Evolutionary conservation across 371 early-diverging fungal species (phyloP).

Genomic region (Mortierella sp.): DNA sequence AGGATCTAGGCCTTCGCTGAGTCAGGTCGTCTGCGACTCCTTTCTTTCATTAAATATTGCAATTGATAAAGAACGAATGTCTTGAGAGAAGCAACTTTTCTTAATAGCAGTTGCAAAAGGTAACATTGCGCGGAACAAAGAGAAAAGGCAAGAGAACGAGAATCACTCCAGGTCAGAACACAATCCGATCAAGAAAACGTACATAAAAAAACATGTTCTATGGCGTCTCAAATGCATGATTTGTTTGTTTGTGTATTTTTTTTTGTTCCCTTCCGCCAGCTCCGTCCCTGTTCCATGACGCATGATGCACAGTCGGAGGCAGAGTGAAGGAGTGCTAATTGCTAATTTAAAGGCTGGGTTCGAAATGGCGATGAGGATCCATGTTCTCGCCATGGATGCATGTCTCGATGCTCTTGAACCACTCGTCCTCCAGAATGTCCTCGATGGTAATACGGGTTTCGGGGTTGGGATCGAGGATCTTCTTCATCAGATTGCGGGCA

Average conservation of each 20-base stretch:
- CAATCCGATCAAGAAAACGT: neutral
- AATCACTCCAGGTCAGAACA: neutral
- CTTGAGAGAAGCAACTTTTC: neutral
- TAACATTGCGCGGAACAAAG: neutral
- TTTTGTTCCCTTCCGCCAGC: neutral
- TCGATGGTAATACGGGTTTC: slow-evolving; percentile 75
- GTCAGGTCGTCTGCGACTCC: neutral
- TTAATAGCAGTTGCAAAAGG: neutral
- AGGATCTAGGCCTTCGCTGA: slow-evolving; percentile 39
- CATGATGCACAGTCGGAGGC: neutral
- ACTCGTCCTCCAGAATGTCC: slow-evolving; percentile 73
- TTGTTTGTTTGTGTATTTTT: neutral
- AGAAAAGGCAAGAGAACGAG: slow-evolving; percentile 4
- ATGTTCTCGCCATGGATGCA: slow-evolving; percentile 61
- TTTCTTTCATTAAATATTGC: neutral
- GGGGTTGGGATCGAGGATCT: slow-evolving; percentile 88
- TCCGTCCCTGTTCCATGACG: neutral
- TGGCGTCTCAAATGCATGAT: neutral
- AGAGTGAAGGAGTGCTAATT: neutral
- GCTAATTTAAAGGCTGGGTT: slow-evolving; percentile 21
- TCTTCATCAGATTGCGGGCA: slow-evolving; percentile 72
- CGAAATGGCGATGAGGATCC: slow-evolving; percentile 57
- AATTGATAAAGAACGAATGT: neutral
- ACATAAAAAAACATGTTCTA: too few species aligned
- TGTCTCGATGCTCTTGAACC: slow-evolving; percentile 76